Evolutionary conservation across 495 filamentous ascomycete genomes (phyloP).

Genomic region (Penicillium coprophilum): DNA sequence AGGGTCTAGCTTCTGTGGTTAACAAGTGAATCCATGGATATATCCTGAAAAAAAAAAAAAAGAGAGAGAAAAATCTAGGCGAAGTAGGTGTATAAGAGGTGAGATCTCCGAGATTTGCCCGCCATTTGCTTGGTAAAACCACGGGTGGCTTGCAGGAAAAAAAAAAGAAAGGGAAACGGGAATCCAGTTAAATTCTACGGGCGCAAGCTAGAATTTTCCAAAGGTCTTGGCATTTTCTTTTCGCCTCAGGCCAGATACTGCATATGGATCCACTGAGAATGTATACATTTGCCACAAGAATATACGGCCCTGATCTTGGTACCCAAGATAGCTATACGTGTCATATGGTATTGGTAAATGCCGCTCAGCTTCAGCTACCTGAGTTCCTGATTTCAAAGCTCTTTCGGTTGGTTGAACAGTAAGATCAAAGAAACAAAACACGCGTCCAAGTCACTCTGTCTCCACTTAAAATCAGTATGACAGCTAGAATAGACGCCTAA

Average conservation of each 20-base stretch:
- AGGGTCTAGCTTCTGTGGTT: too few relatives aligned
- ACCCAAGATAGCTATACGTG: not conserved
- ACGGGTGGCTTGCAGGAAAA: conserved; percentile 6
- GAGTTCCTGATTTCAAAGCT: not conserved
- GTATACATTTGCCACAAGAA: not conserved
- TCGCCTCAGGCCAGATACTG: conserved; percentile 1
- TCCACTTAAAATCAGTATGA: not conserved
- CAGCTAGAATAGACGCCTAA: not conserved
- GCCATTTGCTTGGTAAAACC: too few relatives aligned
- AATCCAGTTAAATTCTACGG: not conserved
- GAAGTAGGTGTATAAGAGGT: too few relatives aligned
- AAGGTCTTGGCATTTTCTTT: not conserved
- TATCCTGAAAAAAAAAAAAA: too few relatives aligned
- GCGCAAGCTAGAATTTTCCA: conserved; percentile 6
- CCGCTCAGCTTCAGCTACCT: not conserved
- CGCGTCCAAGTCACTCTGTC: conserved; percentile 1
- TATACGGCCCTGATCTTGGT: conserved; percentile 10
- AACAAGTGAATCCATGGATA: too few relatives aligned
- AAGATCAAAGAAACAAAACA: conserved; percentile 8
- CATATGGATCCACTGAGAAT: not conserved
- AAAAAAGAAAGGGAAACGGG: not conserved
- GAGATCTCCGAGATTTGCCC: too few relatives aligned
- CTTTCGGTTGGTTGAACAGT: too few relatives aligned
- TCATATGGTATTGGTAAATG: not conserved
- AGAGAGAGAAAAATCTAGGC: too few relatives aligned